Conservation (phyloP, 2,329 filamentous ascomycete genomes). For the Fusarium sp. region DNA sequence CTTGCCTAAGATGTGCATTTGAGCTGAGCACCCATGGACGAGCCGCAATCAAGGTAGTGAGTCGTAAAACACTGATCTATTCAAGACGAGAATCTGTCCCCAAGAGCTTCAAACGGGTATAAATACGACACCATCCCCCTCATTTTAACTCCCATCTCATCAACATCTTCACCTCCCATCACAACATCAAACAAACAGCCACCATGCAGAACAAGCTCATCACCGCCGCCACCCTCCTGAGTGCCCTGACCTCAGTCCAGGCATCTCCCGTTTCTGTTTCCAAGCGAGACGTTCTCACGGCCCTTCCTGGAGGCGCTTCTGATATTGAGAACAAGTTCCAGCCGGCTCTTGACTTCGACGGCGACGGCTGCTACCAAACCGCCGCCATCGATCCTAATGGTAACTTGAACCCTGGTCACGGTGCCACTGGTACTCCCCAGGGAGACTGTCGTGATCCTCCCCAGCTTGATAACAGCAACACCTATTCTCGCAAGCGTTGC, state of each 20-base stretch:
- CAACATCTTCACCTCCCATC: not conserved
- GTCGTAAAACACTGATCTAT: not conserved
- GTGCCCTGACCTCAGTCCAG: conserved; percentile 31
- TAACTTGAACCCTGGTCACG: conserved; percentile 43
- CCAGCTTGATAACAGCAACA: conserved; percentile 48
- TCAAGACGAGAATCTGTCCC: not conserved
- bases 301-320: conserved; percentile 48
- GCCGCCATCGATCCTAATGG: conserved; percentile 56
- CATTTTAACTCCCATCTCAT: not conserved
- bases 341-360: conserved; percentile 53
- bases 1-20: not conserved
- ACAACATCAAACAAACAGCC: not conserved
- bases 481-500: conserved; percentile 47
- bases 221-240: conserved; percentile 23
- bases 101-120: not conserved
- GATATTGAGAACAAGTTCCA: conserved; percentile 50
- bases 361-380: conserved; percentile 57
- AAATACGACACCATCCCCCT: not conserved
- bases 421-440: conserved; percentile 43
- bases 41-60: not conserved
- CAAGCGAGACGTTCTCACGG: conserved; percentile 42
- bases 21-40: not conserved
- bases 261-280: conserved; percentile 24
- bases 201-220: conserved; percentile 33
- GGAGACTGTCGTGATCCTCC: conserved; percentile 46